These are phyloP conservation scores for Botrytis paeoniae DNA, from an alignment of 2,329 filamentous ascomycete genomes.

Conservation along the genomic window DNA sequence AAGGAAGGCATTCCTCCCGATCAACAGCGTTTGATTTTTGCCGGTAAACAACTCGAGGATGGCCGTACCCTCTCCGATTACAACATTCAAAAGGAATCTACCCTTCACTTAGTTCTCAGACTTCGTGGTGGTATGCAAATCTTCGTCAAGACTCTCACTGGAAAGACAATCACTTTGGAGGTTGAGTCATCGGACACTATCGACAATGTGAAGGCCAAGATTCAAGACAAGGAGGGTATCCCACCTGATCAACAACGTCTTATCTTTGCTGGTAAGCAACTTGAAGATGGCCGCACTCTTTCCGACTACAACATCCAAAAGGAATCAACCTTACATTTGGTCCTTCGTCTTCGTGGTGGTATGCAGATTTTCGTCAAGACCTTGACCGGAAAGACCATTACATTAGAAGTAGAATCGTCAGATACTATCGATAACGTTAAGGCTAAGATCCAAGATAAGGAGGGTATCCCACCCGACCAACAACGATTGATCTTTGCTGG, in stretches of 20 bases:
- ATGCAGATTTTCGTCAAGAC: slow-evolving; percentile 76
- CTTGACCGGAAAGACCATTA: slow-evolving; percentile 67
- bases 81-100: slow-evolving; percentile 94
- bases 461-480: slow-evolving; percentile 68
- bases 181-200: slow-evolving; percentile 68
- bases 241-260: slow-evolving; percentile 68
- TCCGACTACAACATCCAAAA: slow-evolving; percentile 89
- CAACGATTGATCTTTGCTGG: slow-evolving; percentile 69
- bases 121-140: slow-evolving; percentile 79
- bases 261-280: slow-evolving; percentile 68
- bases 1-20: slow-evolving; percentile 94
- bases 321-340: slow-evolving; percentile 68
- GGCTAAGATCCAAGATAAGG: slow-evolving; percentile 69
- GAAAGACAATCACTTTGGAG: slow-evolving; percentile 67
- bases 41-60: slow-evolving; percentile 90
- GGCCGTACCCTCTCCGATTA: slow-evolving; percentile 89
- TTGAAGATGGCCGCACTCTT: slow-evolving; percentile 75
- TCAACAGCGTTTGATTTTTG: slow-evolving; percentile 91
- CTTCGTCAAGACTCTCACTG: slow-evolving; percentile 68
- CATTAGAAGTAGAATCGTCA: slow-evolving; percentile 63
- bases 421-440: slow-evolving; percentile 72
- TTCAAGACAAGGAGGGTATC: slow-evolving; percentile 70
- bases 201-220: slow-evolving; percentile 70
- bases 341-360: slow-evolving; percentile 69
- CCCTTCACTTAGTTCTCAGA: slow-evolving; percentile 75